phyloP scores from a whole-genome alignment of 192 early-diverging fungal genomes.

The Coemansia sp. region DNA sequence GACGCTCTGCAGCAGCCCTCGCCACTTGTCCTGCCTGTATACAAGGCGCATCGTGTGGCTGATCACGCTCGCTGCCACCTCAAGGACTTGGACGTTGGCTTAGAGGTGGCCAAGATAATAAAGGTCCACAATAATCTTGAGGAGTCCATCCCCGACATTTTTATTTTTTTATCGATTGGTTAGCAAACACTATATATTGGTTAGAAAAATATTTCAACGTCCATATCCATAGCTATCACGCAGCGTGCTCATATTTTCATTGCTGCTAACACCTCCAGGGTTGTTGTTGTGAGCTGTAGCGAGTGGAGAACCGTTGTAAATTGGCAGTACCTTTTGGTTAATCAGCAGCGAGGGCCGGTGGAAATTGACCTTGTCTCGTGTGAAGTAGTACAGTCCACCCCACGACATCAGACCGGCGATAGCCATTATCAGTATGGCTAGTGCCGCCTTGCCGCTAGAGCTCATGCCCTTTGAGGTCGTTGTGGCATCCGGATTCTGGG shows the following conservation, averaged over 20 bases:
- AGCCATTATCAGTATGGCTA: slow-evolving; percentile 14
- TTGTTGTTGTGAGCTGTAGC: too few species aligned
- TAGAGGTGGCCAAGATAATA: slow-evolving; percentile 33
- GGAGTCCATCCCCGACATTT: too few species aligned
- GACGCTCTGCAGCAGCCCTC: too few species aligned
- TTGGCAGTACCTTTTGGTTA: neutral
- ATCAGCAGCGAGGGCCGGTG: neutral
- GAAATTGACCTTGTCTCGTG: slow-evolving; percentile 7
- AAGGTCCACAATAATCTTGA: too few species aligned
- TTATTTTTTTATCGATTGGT: too few species aligned
- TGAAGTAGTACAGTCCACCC: slow-evolving; percentile 25
- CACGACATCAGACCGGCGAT: slow-evolving; percentile 34
- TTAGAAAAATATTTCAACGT: too few species aligned
- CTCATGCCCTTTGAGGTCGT: neutral
- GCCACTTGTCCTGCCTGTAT: slow-evolving; percentile 80
- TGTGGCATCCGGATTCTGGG: neutral
- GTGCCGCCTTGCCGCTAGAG: slow-evolving; percentile 12
- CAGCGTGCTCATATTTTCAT: slow-evolving; percentile 8
- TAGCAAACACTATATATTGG: too few species aligned
- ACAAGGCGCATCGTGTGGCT: slow-evolving; percentile 93
- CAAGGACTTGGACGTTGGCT: slow-evolving; percentile 41
- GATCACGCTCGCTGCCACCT: slow-evolving; percentile 84
- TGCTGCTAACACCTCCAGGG: neutral
- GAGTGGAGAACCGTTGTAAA: neutral
- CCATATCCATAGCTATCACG: slow-evolving; percentile 2